Evolutionary conservation across 805 yeast species (phyloP).

Genomic region (Metschnikowia sp.): DNA sequence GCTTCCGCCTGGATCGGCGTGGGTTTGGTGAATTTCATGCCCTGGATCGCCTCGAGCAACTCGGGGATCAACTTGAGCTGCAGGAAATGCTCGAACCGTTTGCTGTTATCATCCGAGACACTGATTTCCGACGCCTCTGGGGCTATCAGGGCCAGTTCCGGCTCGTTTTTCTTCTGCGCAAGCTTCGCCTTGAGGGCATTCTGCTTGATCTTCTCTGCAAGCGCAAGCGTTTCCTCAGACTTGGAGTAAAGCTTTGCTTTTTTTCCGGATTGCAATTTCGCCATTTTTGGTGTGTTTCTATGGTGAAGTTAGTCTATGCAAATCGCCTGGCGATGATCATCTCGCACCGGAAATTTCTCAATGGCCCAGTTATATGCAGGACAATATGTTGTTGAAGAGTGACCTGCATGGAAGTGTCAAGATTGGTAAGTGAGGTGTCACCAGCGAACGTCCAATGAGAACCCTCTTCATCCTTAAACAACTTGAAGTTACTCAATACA

Average conservation of each 20-base stretch:
- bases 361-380: neutral
- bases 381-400: neutral
- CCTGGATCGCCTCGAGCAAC: constrained; percentile 72
- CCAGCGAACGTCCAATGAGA: too few relatives aligned
- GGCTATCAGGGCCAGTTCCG: constrained; percentile 11
- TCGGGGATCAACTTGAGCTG: constrained; percentile 72
- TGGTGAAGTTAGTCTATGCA: neutral
- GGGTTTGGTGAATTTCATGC: constrained; percentile 73
- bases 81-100: constrained; percentile 40
- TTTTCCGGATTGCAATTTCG: constrained; percentile 7
- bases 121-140: constrained; percentile 18
- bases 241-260: constrained; percentile 15
- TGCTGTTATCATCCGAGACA: constrained; percentile 12
- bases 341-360: neutral
- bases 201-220: constrained; percentile 53
- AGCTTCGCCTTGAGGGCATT: constrained; percentile 28
- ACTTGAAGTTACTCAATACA: too few relatives aligned
- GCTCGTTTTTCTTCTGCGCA: constrained; percentile 12
- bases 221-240: constrained; percentile 36
- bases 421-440: too few relatives aligned
- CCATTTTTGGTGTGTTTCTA: constrained; percentile 2
- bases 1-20: constrained; percentile 93
- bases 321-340: constrained; percentile 8
- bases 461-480: too few relatives aligned
- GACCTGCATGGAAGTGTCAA: too few relatives aligned